Base-by-base conservation (phyloP, 768 basidiomycete species). In the Suillus americanus region DNA sequence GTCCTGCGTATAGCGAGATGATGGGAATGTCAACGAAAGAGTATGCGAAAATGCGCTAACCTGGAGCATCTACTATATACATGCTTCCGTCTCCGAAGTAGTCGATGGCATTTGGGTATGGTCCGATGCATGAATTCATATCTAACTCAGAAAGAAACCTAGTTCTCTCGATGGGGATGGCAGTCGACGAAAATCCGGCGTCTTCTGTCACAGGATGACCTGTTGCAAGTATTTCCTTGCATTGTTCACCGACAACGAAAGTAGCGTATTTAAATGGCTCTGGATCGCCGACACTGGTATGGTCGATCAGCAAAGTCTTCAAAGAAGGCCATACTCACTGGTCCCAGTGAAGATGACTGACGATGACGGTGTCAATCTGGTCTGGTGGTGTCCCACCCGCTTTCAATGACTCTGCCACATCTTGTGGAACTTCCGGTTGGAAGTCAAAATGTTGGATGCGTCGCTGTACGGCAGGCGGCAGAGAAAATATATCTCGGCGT, bases 321-420 rank as follows among this genome's bases (percentile, higher is more conserved):
- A 62, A 51, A 40, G 20, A 60, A 23, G 46, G 38, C 8, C 23
- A 60, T 16, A 7, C 69, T 64, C 35, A 73, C 73, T 78, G 75
- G 69, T 87, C 86, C 70, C 80, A 87, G 68, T 87, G 86, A 45
- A 82, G 68, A 66, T 88, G 87, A 28, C 83, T 85, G 38, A 86
- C 59, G 46, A 81, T 78, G 48, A 86, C 79, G 8, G 77, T 77
- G 30, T 79, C 71, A 60, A 87, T 78, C 20, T 84, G 76, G 8
- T 70, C 69, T 1, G 85, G 81, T 3, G 72, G 65, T 3, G 82
- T 43, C 0, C 84, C 83, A n/a, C 86, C 87, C 59, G 80, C 82
- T 16, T 64, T 70, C 35, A 88, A 78, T 10, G 85, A 84, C 60
- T 85, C 81, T 48, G 46, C 50, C 41, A 28, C 57, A 43, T 37